Evolutionary conservation across 2,329 filamentous ascomycete species (phyloP), one percentile per base, ranked within the genome.

Genomic region (Capronia americana): DNA sequence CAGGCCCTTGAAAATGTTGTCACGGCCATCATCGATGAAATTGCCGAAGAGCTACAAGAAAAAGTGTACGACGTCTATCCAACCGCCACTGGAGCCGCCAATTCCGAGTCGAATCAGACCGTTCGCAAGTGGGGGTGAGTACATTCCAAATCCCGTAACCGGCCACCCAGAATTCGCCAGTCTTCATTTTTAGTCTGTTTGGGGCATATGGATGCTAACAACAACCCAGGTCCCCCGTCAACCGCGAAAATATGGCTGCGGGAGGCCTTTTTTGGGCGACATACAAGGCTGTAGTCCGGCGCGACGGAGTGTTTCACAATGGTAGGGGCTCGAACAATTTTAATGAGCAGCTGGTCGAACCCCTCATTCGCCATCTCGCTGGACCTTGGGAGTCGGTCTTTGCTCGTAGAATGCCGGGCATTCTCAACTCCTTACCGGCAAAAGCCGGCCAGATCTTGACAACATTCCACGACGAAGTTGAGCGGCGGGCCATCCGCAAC

Each of bases 231-330:
- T 72, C 73, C 5, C 74, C 73, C 48, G 72, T 77, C 24, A 75
- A 77, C 63, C 66, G 70, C n/a, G 70, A 72, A 28, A 68, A 79
- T 65, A 78, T 74, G 32, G 44, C 68, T 14, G 73, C 76, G 34
- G 85, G 85, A 11, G 86, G 85, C 1, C 74, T 85, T 12, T 70
- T 73, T 38, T 88, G 78, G 76, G 28, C 75, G 1, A 87, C 86
- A 0, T 89, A 88, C 70, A 85, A 83, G 73, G 87, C 87, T 10
- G 80, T 84, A 2, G 83, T 83, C 58, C 78, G 83, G 48, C 79
- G 85, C 53, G 71, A 81, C 61, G 86, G 84, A 4, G 78, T 79
- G 2, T 87, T 76, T 70, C 71, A 75, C 1, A 80, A 80, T 58
- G 46, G 65, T 4, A 72, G 75, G 34, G 81, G 81, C 28, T 65